Conservation (phyloP, 352 stramenopile genomes). For the Phytopythium vexans region DNA sequence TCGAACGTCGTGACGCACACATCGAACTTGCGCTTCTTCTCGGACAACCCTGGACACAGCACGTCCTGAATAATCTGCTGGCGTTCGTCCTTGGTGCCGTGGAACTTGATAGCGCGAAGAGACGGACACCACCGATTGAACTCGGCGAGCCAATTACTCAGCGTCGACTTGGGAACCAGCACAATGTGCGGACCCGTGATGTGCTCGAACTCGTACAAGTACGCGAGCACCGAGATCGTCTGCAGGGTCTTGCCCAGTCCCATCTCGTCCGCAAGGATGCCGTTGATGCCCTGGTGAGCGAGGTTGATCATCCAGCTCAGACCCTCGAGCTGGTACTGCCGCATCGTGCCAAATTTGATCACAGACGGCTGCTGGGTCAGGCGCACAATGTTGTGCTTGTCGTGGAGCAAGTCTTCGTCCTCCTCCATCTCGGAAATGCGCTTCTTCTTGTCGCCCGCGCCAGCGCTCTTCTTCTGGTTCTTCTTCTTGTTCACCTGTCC, state of each 20-base stretch:
- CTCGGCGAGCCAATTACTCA: slow-evolving; percentile 94
- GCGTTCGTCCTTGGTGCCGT: slow-evolving; percentile 90
- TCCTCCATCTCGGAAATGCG: slow-evolving; percentile 84
- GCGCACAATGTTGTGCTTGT: slow-evolving; percentile 79
- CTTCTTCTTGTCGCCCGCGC: slow-evolving; percentile 71
- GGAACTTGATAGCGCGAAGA: slow-evolving; percentile 92
- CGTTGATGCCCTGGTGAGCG: slow-evolving; percentile 98
- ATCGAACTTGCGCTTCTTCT: slow-evolving; percentile 94
- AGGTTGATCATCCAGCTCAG: slow-evolving; percentile 99
- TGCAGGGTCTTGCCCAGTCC: slow-evolving; percentile 98
- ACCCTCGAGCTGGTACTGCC: slow-evolving; percentile 98
- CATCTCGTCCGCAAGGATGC: slow-evolving; percentile 98
- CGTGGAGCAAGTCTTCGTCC: slow-evolving; percentile 67
- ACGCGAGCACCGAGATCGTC: slow-evolving; percentile 85
- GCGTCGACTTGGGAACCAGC: slow-evolving; percentile 91
- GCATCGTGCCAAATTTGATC: slow-evolving; percentile 95
- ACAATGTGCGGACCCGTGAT: slow-evolving; percentile 91
- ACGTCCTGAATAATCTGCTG: slow-evolving; percentile 87
- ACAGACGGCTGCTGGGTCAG: slow-evolving; percentile 89
- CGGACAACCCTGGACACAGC: slow-evolving; percentile 75
- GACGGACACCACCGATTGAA: slow-evolving; percentile 91
- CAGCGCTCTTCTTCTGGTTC: slow-evolving; percentile 65
- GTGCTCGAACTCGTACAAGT: slow-evolving; percentile 84
- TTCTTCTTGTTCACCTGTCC: slow-evolving; percentile 75
- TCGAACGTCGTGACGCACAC: slow-evolving; percentile 98